These are phyloP conservation scores for Arctium minus DNA, from an alignment of 129 eudicot genomes.

Conservation along the genomic window DNA sequence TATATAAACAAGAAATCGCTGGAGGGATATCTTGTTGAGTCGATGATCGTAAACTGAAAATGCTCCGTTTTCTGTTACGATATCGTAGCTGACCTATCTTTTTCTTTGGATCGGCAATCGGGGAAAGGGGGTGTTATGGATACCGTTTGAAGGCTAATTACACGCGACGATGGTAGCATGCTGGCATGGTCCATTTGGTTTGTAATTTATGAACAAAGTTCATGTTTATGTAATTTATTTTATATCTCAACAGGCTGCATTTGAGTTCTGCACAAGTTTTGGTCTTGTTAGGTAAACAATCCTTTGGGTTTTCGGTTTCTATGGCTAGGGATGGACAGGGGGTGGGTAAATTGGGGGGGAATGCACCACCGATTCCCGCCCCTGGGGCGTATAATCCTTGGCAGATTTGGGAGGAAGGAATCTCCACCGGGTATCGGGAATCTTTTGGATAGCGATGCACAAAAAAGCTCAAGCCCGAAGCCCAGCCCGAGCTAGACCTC, in stretches of 20 bases:
- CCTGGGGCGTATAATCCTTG: not conserved
- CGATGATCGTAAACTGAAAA: not conserved
- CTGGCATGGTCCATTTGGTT: not conserved
- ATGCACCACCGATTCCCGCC: not conserved
- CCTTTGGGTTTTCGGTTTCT: not conserved
- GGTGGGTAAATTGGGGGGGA: not conserved
- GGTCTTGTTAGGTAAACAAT: not conserved
- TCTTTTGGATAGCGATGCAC: not conserved
- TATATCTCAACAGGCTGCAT: not conserved
- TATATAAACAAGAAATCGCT: not conserved
- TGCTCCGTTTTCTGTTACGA: not conserved
- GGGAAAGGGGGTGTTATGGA: not conserved
- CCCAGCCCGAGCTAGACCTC: not conserved
- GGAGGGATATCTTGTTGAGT: not conserved
- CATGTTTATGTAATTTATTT: not conserved
- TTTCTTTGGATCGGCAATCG: conserved; percentile 11
- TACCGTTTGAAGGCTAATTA: not conserved
- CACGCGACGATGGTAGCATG: not conserved
- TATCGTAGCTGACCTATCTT: conserved; percentile 20
- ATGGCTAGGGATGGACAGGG: not conserved
- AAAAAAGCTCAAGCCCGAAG: not conserved
- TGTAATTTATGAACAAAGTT: not conserved
- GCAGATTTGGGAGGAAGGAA: not conserved
- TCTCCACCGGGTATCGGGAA: not conserved
- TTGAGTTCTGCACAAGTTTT: not conserved